A percentile compares a stretch with the other conserved stretches of the same genome.
These are phyloP conservation scores for Tillandsia fasciculata DNA, from an alignment of 176 grass and related monocot genomes.

Conservation along the genomic window DNA sequence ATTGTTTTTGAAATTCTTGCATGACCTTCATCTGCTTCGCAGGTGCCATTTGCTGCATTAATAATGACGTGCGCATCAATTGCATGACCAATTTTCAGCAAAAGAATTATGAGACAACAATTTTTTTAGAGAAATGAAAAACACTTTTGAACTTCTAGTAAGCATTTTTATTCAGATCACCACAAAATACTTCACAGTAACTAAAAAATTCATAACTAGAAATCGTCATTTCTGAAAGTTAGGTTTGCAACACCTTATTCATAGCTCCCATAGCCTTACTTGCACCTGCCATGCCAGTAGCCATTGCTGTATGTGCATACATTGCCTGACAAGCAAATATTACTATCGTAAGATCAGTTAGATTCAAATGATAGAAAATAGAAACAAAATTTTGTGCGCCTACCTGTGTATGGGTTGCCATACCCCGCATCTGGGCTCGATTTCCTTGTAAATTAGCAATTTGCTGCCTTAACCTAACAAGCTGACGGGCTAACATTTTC, in stretches of 20 bases:
- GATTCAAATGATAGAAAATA: conserved; percentile 16
- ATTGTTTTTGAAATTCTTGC: conserved; percentile 97
- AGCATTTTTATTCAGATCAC: background rate
- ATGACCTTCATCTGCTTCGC: conserved; percentile 87
- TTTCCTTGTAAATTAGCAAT: conserved; percentile 91
- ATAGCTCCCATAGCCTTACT: conserved; percentile 87
- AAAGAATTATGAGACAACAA: background rate
- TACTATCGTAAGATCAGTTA: conserved; percentile 11
- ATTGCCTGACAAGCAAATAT: conserved; percentile 48
- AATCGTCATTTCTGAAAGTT: background rate
- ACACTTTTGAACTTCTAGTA: background rate
- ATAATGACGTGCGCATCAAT: background rate
- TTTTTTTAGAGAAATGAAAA: too few relatives aligned
- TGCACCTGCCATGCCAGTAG: conserved; percentile 75
- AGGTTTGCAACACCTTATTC: conserved; percentile 58
- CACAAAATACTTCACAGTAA: background rate
- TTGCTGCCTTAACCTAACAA: conserved; percentile 90
- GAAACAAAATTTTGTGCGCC: conserved; percentile 15
- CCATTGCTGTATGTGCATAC: conserved; percentile 84
- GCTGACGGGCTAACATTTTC: conserved; percentile 73
- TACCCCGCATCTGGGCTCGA: conserved; percentile 79
- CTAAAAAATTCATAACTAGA: background rate
- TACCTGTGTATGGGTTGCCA: conserved; percentile 85
- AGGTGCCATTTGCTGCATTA: conserved; percentile 84
- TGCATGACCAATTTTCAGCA: conserved; percentile 16